phyloP scores from a whole-genome alignment of 2,329 filamentous ascomycete genomes.

The Fonsecaea multimorphosa region DNA sequence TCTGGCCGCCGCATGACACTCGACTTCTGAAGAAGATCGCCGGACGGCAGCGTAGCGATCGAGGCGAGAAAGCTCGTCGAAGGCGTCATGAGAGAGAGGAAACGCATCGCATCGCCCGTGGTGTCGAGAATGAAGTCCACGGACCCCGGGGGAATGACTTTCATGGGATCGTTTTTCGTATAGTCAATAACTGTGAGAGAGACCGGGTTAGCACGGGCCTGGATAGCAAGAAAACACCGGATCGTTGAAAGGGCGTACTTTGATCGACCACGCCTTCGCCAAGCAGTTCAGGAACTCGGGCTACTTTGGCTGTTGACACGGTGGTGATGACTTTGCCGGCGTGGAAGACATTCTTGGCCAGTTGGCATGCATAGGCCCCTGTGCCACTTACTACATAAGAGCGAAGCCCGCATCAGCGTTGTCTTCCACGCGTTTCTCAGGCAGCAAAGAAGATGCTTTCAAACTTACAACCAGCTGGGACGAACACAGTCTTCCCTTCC shows the following conservation, averaged over 20 bases:
- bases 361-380: slow-evolving; percentile 56
- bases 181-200: slow-evolving; percentile 56
- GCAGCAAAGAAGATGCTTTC: no score
- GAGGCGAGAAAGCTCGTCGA: slow-evolving; percentile 18
- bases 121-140: slow-evolving; percentile 62
- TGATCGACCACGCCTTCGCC: background rate
- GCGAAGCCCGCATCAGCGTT: no score
- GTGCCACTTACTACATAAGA: slow-evolving; percentile 53
- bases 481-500: background rate
- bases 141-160: slow-evolving; percentile 49
- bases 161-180: slow-evolving; percentile 48
- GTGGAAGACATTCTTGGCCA: slow-evolving; percentile 59
- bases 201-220: background rate
- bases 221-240: background rate
- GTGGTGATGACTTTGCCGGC: slow-evolving; percentile 58
- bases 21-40: background rate
- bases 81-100: slow-evolving; percentile 53
- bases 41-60: background rate
- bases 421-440: no score
- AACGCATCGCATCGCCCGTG: slow-evolving; percentile 49
- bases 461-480: slow-evolving; percentile 20
- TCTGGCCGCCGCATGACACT: background rate
- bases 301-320: slow-evolving; percentile 60
- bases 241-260: background rate
- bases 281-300: slow-evolving; percentile 49